These are phyloP conservation scores for Nadsonia fulvescens DNA, from an alignment of 805 yeast species.

Conservation along the genomic window DNA sequence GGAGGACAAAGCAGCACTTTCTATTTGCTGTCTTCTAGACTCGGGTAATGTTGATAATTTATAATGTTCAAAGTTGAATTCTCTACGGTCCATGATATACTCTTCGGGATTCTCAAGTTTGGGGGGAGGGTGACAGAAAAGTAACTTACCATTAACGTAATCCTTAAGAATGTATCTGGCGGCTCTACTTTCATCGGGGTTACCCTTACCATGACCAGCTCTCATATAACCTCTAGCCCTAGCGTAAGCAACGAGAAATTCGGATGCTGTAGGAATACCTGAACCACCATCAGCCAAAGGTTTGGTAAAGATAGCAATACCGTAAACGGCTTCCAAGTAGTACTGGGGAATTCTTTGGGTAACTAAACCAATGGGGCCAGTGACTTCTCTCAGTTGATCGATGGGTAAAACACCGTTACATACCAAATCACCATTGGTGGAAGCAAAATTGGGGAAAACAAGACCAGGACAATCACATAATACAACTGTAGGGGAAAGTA, in stretches of 20 bases:
- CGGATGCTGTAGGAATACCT: slow-evolving; percentile 76
- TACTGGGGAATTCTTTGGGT: slow-evolving; percentile 78
- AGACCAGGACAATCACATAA: slow-evolving; percentile 98
- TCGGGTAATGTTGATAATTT: slow-evolving; percentile 49
- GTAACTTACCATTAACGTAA: slow-evolving; percentile 79
- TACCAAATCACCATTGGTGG: slow-evolving; percentile 88
- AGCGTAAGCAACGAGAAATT: slow-evolving; percentile 78
- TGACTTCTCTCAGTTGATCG: slow-evolving; percentile 84
- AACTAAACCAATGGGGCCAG: slow-evolving; percentile 75
- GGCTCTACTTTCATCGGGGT: slow-evolving; percentile 92
- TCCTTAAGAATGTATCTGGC: slow-evolving; percentile 84
- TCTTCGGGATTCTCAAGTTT: slow-evolving; percentile 14
- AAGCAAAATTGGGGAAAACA: slow-evolving; percentile 95
- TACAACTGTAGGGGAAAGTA: slow-evolving; percentile 62
- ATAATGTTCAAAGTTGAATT: slow-evolving; percentile 65
- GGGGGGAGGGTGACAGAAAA: slow-evolving; percentile 84
- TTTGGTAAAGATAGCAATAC: slow-evolving; percentile 68
- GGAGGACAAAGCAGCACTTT: slow-evolving; percentile 25
- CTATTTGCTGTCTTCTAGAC: slow-evolving; percentile 48
- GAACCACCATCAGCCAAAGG: slow-evolving; percentile 75
- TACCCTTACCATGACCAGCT: slow-evolving; percentile 77
- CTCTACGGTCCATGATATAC: slow-evolving; percentile 27
- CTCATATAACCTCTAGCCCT: slow-evolving; percentile 88
- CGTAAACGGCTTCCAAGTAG: slow-evolving; percentile 79
- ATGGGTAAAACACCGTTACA: slow-evolving; percentile 98